These are phyloP conservation scores for Neodidymelliopsis sp. DNA, from an alignment of 2,329 filamentous ascomycete species.

Conservation along the genomic window DNA sequence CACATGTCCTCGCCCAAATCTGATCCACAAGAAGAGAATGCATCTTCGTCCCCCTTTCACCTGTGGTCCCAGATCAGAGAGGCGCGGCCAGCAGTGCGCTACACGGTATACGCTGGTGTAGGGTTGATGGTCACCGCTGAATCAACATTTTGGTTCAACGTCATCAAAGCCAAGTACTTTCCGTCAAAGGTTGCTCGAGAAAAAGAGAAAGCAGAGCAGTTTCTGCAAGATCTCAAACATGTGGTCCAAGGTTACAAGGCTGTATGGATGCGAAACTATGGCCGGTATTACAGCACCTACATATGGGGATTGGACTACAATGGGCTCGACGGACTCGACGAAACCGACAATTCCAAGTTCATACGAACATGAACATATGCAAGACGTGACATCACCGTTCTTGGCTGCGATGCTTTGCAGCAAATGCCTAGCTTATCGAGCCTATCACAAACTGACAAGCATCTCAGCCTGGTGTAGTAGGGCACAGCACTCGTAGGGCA, in stretches of 20 bases:
- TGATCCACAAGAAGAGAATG: background rate
- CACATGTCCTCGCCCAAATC: constrained; percentile 1
- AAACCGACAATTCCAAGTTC: too few species aligned
- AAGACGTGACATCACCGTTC: too few species aligned
- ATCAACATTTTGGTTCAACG: constrained; percentile 39
- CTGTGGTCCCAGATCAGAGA: constrained; percentile 27
- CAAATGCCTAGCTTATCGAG: too few species aligned
- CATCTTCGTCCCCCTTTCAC: constrained; percentile 18
- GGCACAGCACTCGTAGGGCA: too few species aligned
- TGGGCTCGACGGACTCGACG: constrained; percentile 19
- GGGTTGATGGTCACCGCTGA: constrained; percentile 33
- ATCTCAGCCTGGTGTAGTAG: too few species aligned
- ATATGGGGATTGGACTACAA: constrained; percentile 33
- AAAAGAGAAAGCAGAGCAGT: constrained; percentile 21
- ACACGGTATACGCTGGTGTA: constrained; percentile 36
- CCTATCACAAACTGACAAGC: too few species aligned
- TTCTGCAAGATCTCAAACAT: constrained; percentile 14
- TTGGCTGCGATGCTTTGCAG: background rate
- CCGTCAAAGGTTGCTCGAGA: constrained; percentile 22
- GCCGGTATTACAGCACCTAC: constrained; percentile 24
- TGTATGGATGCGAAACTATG: constrained; percentile 32
- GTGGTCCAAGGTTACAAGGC: constrained; percentile 22
- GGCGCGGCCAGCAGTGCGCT: constrained; percentile 25
- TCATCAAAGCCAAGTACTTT: constrained; percentile 39
- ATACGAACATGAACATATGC: too few species aligned